Evolutionary conservation across 2,329 filamentous ascomycete genomes (phyloP), one percentile per base, ranked within the genome.

Genomic region (Neofusicoccum laricinum): DNA sequence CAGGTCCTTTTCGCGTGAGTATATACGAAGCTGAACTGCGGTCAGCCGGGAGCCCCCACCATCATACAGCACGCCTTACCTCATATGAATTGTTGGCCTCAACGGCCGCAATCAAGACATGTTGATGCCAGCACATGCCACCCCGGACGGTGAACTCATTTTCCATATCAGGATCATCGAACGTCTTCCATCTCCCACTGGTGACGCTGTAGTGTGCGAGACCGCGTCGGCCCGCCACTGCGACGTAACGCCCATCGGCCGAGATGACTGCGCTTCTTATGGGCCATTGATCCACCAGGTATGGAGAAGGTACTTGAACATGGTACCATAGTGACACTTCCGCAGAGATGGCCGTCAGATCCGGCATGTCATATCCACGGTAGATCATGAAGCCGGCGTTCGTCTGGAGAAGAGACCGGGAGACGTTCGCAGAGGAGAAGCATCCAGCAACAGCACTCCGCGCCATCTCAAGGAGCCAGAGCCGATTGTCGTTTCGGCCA

Each of bases 91-190:
- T 86, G 69, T 90, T 91, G 62, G 87, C 88, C 76, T 99, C 95
- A n/a, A 97, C 89, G 3, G 94, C 93, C 43, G 93, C 93, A 64
- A 98, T 91, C 17, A 99, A 83, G 36, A 98, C 91, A 77, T 99
- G 94, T 69, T 96, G 93, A 74, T 96, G 93, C 95, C 95, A 99
- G 75, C 94, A 98, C 93, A 99, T 97, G 6, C 95, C 95, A 55
- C 95, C 95, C 67, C 93, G 85, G 14, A 99, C 92, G 25, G 92
- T 88, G 73, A 99, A 99, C 67, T 93, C 92, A 70, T 93, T 93
- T 76, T 98, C 95, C 72, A 89, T 85, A 34, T 85, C 86, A 30
- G 88, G 85, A 70, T 93, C 92, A 55, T 90, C 85, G 75, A 99
- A 99, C 0, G 90, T 96, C 75, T 96, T 97, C 95, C 95, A 99